phyloP scores from a whole-genome alignment of 73 alveolate species.

The Uronychia setigera region DNA sequence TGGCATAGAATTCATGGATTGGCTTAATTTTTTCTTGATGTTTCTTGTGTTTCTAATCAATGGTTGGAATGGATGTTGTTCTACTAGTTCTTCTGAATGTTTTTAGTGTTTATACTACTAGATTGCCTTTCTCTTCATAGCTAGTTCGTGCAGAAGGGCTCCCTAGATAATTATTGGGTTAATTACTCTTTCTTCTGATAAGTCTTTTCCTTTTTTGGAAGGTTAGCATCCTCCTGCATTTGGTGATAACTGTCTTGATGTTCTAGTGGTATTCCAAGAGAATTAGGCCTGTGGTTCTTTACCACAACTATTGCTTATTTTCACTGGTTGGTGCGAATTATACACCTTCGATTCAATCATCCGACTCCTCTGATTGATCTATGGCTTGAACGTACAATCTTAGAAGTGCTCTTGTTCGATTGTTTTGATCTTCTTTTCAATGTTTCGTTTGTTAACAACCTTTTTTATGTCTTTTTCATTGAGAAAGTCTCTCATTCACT shows the following conservation, averaged over 20 bases:
- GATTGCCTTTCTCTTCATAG: not conserved
- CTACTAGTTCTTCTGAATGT: not conserved
- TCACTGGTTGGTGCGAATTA: not conserved
- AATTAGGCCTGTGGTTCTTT: not conserved
- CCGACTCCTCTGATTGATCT: not conserved
- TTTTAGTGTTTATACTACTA: not conserved
- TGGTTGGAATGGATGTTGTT: not conserved
- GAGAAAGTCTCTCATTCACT: not conserved
- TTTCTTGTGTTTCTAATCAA: not conserved
- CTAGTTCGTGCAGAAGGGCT: not conserved
- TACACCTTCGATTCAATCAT: not conserved
- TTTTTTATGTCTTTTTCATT: not conserved
- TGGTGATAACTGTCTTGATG: not conserved
- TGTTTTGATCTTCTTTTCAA: not conserved
- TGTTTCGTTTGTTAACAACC: not conserved
- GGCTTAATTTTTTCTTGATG: not conserved
- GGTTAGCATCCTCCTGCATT: not conserved
- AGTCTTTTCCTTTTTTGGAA: not conserved
- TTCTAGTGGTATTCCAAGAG: not conserved
- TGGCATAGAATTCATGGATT: not conserved
- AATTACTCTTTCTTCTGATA: not conserved
- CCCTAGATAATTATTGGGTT: not conserved
- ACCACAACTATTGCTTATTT: not conserved
- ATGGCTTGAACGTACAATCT: not conserved
- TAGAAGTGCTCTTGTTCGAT: not conserved